Base-by-base conservation (phyloP, 805 yeast genomes). In the Hanseniaspora taiwanica region DNA sequence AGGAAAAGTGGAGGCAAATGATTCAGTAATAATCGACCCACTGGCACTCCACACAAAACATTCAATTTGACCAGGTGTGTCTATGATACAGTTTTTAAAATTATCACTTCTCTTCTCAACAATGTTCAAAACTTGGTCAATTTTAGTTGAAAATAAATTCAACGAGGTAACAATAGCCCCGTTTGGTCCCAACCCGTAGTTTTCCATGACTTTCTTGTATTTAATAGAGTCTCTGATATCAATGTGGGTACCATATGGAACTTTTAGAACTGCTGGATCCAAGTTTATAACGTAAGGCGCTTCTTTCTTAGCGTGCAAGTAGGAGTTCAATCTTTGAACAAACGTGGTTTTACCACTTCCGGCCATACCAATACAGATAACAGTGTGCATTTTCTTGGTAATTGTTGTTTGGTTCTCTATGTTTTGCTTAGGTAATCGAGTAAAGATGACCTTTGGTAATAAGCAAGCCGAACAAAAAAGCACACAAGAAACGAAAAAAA, bases 11-110 rank as follows among this genome's bases (percentile, higher is more conserved):
- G 94, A 81, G 1, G 97, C 98, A 63, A 91, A 83, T 0, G 96
- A 86, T 56, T 91, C 98, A 1, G 97, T 89, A 44, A 91, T 81
- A 46, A 91, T 91, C 18, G 96, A 74, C 10, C 99, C 99, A 18
- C 95, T 82, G 0, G 98, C 98, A 36, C 93, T 79, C 98, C 99
- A 91, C 34, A 91, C 86, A 58, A 91, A 91, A 64, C 96, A 87
- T 61, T 91, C 99, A 46, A 91, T 91, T 62, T 91, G 99, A 10
- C 99, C 99, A 0, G 99, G 99, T 1, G 99, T 91, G 62, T 91
- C 99, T 38, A 89, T 74, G 27, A 91, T 78, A 47, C 87, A 82
- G 57, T 86, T 80, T 17, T 74, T 60, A 48, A 68, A 68, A 40
- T 63, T 58, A 13, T 66, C 66, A 2, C 63, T 54, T 49, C 89